A percentile compares a stretch with the other conserved stretches of the same genome.
Conservation (phyloP, 352 stramenopile genomes). For the Plasmopara halstedii region DNA sequence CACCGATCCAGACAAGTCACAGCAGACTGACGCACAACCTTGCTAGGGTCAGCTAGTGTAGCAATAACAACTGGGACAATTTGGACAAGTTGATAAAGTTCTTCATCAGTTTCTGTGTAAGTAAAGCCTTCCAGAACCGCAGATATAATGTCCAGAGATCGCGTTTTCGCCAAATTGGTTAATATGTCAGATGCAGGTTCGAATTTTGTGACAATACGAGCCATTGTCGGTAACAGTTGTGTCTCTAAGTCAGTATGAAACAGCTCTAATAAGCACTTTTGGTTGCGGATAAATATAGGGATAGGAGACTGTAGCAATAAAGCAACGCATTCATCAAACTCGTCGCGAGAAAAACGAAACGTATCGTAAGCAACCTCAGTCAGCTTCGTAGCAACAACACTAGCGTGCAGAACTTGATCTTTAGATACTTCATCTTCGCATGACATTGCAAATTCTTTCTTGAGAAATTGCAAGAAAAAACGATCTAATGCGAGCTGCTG, state of each 20-base stretch:
- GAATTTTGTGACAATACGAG: conserved; percentile 32
- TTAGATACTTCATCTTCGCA: conserved; percentile 26
- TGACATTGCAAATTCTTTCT: conserved; percentile 53
- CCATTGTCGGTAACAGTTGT: conserved; percentile 59
- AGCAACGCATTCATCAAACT: conserved; percentile 59
- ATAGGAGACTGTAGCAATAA: conserved; percentile 56
- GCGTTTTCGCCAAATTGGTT: conserved; percentile 43
- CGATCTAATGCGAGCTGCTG: conserved; percentile 36
- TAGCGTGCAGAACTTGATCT: conserved; percentile 12
- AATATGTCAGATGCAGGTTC: conserved; percentile 28
- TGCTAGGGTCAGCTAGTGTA: conserved; percentile 41
- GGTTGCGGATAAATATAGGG: conserved; percentile 54
- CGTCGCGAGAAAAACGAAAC: conserved; percentile 32
- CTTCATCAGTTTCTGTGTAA: conserved; percentile 31
- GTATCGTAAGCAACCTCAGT: conserved; percentile 33
- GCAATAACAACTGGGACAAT: conserved; percentile 60
- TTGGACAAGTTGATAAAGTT: conserved; percentile 35
- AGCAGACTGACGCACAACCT: conserved; percentile 50
- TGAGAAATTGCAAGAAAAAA: conserved; percentile 46
- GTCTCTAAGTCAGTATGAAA: conserved; percentile 43
- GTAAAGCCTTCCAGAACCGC: conserved; percentile 46
- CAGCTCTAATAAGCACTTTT: conserved; percentile 40
- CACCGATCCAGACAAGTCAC: conserved; percentile 53
- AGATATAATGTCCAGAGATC: conserved; percentile 58
- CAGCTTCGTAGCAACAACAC: conserved; percentile 44